Base-by-base conservation (phyloP, 1,284 basidiomycete species). In the Meira nashicola region DNA sequence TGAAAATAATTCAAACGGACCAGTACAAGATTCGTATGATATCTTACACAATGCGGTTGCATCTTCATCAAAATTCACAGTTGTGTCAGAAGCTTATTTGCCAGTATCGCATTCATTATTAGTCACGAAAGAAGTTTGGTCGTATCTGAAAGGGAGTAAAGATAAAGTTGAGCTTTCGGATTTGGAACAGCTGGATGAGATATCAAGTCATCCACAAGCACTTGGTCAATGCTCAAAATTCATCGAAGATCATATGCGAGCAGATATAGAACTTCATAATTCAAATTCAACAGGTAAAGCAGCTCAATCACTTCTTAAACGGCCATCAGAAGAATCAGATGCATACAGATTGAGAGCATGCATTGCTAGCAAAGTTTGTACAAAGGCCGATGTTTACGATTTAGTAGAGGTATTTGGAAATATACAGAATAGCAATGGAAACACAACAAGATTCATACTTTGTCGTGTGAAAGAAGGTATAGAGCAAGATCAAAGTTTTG, bases 1-100 rank as follows among this genome's bases (percentile, higher is more conserved):
- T 17, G 37, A 39, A 19, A 58, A 58, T 23, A 54, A 41, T 6
- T 52, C 56, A 14, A 43, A 55, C 40, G 56, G 56, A n/a, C 52
- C 50, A 21, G 56, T 58, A n/a, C 12, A 23, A 41, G 56, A 58
- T 17, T 54, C 44, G 12, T 53, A 53, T 25, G 50, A 38, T 33
- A 53, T 53, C 17, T 25, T 53, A 2, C 28, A 33, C 28, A 33
- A 33, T 33, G 43, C 43, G 9, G 5, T 41, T 53, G 38, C 19
- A 17, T 15, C 28, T 14, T 5, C 12, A 14, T 53, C 50, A 14
- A 17, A 6, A n/a, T n/a, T 53, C 6, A 5, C 4, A 8, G 14
- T 53, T 7, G 23, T 53, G 5, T 5, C 17, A 7, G 50, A 53
- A n/a, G n/a, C n/a, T 39, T 41, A 39, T 15, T 28, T 53, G 5